Conservation (phyloP, 345 rosid genomes). For the Murraya koenigii region DNA sequence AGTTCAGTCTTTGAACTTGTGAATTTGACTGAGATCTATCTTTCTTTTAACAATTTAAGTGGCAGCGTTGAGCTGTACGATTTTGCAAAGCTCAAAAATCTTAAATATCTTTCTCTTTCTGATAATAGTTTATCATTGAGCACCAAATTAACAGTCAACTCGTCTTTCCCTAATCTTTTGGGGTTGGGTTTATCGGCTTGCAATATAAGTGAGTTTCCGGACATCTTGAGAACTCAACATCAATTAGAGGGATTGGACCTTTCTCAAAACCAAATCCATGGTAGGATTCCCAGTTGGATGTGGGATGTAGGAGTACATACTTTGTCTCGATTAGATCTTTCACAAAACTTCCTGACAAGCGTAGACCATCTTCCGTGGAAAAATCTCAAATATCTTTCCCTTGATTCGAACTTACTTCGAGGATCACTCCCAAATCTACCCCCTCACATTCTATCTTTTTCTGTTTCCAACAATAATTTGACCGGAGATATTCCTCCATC, state of each 20-base stretch:
- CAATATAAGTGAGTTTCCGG: too few species aligned
- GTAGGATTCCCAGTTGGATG: background rate
- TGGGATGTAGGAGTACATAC: background rate
- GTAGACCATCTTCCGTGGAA: background rate
- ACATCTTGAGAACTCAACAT: background rate
- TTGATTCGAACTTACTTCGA: too few species aligned
- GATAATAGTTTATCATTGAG: background rate
- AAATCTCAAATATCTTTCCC: too few species aligned
- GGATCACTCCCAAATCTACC: too few species aligned
- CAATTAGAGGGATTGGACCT: background rate
- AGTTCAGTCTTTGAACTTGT: background rate
- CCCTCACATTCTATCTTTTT: accelerated
- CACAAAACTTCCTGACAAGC: background rate
- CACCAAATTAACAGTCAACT: too few species aligned
- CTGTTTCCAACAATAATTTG: background rate
- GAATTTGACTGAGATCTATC: too few species aligned
- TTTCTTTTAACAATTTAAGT: too few species aligned
- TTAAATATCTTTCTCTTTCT: background rate
- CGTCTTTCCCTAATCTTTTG: too few species aligned
- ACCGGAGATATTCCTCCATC: slow-evolving; percentile 6
- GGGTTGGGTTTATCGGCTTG: too few species aligned
- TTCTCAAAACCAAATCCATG: background rate
- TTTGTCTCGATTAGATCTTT: accelerated
- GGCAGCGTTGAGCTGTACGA: background rate
- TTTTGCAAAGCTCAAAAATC: slow-evolving; percentile 16